These are phyloP conservation scores for Phytopythium oedochilum DNA, from an alignment of 352 stramenopile species.

Conservation along the genomic window DNA sequence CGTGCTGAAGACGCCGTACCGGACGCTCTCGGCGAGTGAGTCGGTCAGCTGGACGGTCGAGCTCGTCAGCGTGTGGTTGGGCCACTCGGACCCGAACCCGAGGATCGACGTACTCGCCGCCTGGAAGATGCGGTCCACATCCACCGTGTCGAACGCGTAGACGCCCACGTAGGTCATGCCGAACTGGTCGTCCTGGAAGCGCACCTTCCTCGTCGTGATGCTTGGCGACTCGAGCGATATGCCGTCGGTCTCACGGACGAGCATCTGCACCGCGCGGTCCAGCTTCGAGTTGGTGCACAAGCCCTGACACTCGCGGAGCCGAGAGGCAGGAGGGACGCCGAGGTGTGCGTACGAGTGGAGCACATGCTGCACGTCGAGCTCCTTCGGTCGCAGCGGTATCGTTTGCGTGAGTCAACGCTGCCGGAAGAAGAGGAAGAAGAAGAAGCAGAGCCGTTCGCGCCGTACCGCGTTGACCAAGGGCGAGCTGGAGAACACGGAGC, in stretches of 20 bases:
- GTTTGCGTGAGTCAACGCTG: too few relatives aligned
- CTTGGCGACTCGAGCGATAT: slow-evolving; percentile 18
- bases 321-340: slow-evolving; percentile 16
- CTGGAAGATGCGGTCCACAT: slow-evolving; percentile 8
- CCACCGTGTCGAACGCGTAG: slow-evolving; percentile 13
- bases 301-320: slow-evolving; percentile 23
- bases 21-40: slow-evolving; percentile 1
- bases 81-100: slow-evolving; percentile 5
- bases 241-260: slow-evolving; percentile 28
- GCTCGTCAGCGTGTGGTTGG: slow-evolving; percentile 4
- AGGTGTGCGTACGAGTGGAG: slow-evolving; percentile 41
- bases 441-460: background rate
- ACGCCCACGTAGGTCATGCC: slow-evolving; percentile 12
- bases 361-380: slow-evolving; percentile 34
- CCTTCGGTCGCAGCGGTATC: background rate
- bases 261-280: slow-evolving; percentile 29
- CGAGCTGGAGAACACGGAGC: slow-evolving; percentile 17
- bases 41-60: slow-evolving; percentile 3
- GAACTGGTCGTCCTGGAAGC: slow-evolving; percentile 13
- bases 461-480: slow-evolving; percentile 11
- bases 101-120: slow-evolving; percentile 4
- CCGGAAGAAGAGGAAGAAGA: too few relatives aligned
- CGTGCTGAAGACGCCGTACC: slow-evolving; percentile 4
- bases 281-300: slow-evolving; percentile 26
- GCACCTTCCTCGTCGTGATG: slow-evolving; percentile 31